A percentile compares a stretch with the other conserved stretches of the same genome.
phyloP scores from a whole-genome alignment of 139 green algal genomes.

The Auxenochlorella pyrenoidosa region DNA sequence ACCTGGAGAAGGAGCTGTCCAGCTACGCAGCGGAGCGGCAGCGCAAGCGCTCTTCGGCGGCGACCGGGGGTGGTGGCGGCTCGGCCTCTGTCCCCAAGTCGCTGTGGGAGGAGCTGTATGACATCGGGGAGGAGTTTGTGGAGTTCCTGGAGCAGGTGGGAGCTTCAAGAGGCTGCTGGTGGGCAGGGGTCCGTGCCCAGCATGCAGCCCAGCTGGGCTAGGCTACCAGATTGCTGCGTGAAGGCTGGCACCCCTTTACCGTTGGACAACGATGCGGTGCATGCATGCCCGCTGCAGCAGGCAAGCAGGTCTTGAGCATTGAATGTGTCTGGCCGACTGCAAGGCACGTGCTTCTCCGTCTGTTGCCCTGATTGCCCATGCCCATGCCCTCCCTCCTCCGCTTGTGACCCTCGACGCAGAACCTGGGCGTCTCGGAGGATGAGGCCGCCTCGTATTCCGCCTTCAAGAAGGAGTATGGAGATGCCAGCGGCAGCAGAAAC shows the following conservation, averaged over 20 bases:
- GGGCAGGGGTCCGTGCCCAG: too few relatives aligned
- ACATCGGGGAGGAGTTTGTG: slow-evolving; percentile 73
- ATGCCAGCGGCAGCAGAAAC: background rate
- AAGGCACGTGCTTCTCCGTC: too few relatives aligned
- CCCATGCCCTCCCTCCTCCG: background rate
- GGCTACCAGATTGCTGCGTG: too few relatives aligned
- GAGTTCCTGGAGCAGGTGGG: slow-evolving; percentile 68
- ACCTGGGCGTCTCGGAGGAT: slow-evolving; percentile 18
- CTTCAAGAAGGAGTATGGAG: slow-evolving; percentile 14
- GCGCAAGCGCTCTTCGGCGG: slow-evolving; percentile 21
- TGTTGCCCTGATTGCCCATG: background rate
- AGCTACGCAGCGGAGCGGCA: slow-evolving; percentile 22
- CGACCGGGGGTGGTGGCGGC: background rate
- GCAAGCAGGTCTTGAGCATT: too few relatives aligned
- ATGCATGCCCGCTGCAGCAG: too few relatives aligned
- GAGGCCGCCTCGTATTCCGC: slow-evolving; percentile 1
- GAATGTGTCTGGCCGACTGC: too few relatives aligned
- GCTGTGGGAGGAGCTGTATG: slow-evolving; percentile 67
- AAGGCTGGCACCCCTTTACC: too few relatives aligned
- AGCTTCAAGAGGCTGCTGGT: too few relatives aligned
- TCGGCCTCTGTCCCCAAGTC: slow-evolving; percentile 29
- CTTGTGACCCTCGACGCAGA: background rate
- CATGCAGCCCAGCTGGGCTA: too few relatives aligned
- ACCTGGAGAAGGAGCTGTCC: slow-evolving; percentile 67
- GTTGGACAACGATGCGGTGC: too few relatives aligned